Evolutionary conservation across 2,329 filamentous ascomycete species (phyloP).

Genomic region (Fusarium sp.): DNA sequence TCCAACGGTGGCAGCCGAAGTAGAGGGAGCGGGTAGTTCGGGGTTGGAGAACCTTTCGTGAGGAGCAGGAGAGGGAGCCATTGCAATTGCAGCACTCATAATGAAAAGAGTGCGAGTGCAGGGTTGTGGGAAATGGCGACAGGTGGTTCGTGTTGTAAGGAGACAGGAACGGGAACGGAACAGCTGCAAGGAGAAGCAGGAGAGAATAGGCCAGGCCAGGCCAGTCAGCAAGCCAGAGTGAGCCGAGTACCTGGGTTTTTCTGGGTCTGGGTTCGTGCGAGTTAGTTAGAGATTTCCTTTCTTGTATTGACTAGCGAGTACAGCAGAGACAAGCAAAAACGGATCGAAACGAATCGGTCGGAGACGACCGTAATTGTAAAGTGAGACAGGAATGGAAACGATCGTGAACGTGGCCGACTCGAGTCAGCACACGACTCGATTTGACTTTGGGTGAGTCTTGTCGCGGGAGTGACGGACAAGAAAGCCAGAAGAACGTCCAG

Average conservation of each 20-base stretch:
- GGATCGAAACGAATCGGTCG: constrained; percentile 33
- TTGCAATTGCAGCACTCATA: constrained; percentile 76
- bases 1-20: constrained; percentile 47
- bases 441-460: constrained; percentile 1
- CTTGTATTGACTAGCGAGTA: constrained; percentile 15
- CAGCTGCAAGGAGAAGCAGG: constrained; percentile 33
- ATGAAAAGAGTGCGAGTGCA: constrained; percentile 47
- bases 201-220: constrained; percentile 2
- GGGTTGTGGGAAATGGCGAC: constrained; percentile 28
- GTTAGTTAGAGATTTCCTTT: constrained; percentile 35
- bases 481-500: constrained; percentile 17
- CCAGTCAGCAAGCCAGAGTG: constrained; percentile 34
- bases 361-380: constrained; percentile 31
- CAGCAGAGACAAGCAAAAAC: constrained; percentile 13
- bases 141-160: constrained; percentile 31
- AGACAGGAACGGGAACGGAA: constrained; percentile 8
- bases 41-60: constrained; percentile 70
- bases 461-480: constrained; percentile 10
- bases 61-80: constrained; percentile 75
- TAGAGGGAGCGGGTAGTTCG: constrained; percentile 56
- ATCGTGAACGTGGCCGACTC: constrained; percentile 25
- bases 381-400: constrained; percentile 38
- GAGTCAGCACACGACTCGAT: constrained; percentile 26
- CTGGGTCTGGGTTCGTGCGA: constrained; percentile 39
- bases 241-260: constrained; percentile 38